Base-by-base conservation (phyloP, 2,329 filamentous ascomycete species). In the Fusarium sp. region DNA sequence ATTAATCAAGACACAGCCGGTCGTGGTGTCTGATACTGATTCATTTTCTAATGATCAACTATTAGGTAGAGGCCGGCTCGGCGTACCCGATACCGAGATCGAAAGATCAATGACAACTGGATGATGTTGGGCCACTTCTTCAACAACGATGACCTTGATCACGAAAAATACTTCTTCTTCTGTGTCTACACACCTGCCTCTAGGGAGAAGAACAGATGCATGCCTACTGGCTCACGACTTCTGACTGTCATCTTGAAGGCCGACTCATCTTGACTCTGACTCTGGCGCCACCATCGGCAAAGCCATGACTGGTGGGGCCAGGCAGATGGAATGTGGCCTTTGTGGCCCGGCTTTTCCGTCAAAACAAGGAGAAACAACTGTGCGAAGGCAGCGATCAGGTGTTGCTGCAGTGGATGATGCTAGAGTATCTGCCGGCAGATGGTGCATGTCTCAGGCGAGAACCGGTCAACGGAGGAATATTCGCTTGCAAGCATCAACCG, bases 391-490 rank as follows among this genome's bases (percentile, higher is more conserved):
- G 18, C 31, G 48, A 31, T 52, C 48, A 52, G 27, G 27, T 39
- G 54, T 22, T 57, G 14, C 29, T 57, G 13, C 20, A 58, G 31
- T 35, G 54, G 13, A 58, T 39, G 22, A 58, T 33, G 27, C 27
- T n/a, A 52, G 27, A 20, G 27, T 13, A 52, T 52, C 48, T 52
- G 48, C 48, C 48, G 48, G 48, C 48, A 52, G 48, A 52, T 52
- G 24, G 48, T 52, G 48, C 48, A 52, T 29, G 48, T 52, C 48
- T 52, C 27, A 52, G 48, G 48, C 27, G 24, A 52, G 48, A 27
- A 29, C 48, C 18, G 43, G 16, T 48, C 22, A 48, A 48, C 22
- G 27, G 27, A 27, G 31, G 48, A 20, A 31, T 48, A 18, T 52
- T 27, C 22, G 20, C 48, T 27, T 13, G 48, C 6, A 52, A 52